Evolutionary conservation across 345 rosid species (phyloP), one percentile per base, ranked within the genome.

Genomic region (Euclidium syriacum): DNA sequence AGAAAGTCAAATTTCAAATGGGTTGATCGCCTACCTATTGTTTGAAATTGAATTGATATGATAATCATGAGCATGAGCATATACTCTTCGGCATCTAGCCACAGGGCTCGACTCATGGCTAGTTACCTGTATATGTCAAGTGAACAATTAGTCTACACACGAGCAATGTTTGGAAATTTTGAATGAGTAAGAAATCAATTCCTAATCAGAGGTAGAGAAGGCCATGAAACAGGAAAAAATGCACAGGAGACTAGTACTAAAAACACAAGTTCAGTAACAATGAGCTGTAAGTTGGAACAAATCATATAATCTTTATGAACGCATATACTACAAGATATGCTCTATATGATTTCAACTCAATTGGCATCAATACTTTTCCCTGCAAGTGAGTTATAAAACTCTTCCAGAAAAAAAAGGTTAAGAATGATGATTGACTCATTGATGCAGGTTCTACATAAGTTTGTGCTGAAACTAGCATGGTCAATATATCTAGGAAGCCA

Each of bases 31-130:
- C 15, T 58, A 90, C 99, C 96, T 94, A 75, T 90, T 94, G 76
- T 79, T 90, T 49, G 97, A 94, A 63, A 94, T 94, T 29, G 97
- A 94, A 82, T 90, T 90, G 73, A 94, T 87, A 74, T 94, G 99
- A 82, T 94, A 94, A 75, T 94, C 97, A 79, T 94, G 99, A 61
- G 99, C 99, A 73, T 94, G 97, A 51, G 96, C 88, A 80, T 90
- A 94, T 23, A 90, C 86, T 77, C 97, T 84, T 41, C 99, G 90
- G 71, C 97, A 90, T 81, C 95, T 78, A 23, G 99, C 99, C 66
- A 94, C 59, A 68, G 81, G 76, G 77, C 79, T 90, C 16, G 88
- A 84, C 80, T 94, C 99, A 24, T 67, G 80, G 75, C 88, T 81
- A 47, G 89, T 83, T 58, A 90, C 92, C 99, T 94, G 78, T 7